Evolutionary conservation across 352 stramenopile genomes (phyloP).

Genomic region (Phytophthora hibernalis): DNA sequence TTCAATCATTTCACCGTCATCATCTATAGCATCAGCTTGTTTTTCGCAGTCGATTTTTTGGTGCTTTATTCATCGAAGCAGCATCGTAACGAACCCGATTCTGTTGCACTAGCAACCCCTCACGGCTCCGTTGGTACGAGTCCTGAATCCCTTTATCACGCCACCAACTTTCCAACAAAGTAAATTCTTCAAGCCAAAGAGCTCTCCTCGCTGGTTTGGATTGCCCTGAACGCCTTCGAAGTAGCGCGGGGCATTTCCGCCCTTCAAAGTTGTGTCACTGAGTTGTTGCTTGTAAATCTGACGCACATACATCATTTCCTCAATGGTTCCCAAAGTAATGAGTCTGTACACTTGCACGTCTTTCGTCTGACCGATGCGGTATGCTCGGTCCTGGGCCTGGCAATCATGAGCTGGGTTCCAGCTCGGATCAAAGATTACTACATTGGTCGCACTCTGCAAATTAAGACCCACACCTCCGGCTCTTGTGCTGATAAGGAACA

Average conservation of each 20-base stretch:
- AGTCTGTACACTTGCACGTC: slow-evolving; percentile 87
- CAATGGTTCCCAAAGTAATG: slow-evolving; percentile 86
- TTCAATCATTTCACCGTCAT: slow-evolving; percentile 50
- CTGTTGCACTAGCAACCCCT: slow-evolving; percentile 64
- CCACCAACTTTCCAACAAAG: slow-evolving; percentile 78
- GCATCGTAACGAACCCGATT: slow-evolving; percentile 63
- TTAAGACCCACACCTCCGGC: slow-evolving; percentile 83
- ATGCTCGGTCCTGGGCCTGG: slow-evolving; percentile 85
- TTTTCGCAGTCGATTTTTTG: slow-evolving; percentile 40
- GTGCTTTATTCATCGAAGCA: slow-evolving; percentile 27
- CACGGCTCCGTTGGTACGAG: slow-evolving; percentile 57
- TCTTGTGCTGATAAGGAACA: slow-evolving; percentile 84
- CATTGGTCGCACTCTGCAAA: slow-evolving; percentile 81
- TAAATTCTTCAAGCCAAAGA: slow-evolving; percentile 83
- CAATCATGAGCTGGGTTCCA: slow-evolving; percentile 90
- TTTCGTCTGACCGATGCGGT: slow-evolving; percentile 88
- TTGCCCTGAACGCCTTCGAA: slow-evolving; percentile 86
- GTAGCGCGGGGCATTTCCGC: slow-evolving; percentile 68
- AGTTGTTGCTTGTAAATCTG: slow-evolving; percentile 92
- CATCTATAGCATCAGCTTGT: slow-evolving; percentile 43
- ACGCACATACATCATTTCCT: slow-evolving; percentile 90
- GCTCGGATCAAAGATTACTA: slow-evolving; percentile 89
- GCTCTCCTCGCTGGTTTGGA: slow-evolving; percentile 70
- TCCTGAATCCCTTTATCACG: slow-evolving; percentile 82
- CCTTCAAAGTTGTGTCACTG: slow-evolving; percentile 82